phyloP scores from a whole-genome alignment of 108 stramenopile species.

The Cyclotella choctawhatcheeana region DNA sequence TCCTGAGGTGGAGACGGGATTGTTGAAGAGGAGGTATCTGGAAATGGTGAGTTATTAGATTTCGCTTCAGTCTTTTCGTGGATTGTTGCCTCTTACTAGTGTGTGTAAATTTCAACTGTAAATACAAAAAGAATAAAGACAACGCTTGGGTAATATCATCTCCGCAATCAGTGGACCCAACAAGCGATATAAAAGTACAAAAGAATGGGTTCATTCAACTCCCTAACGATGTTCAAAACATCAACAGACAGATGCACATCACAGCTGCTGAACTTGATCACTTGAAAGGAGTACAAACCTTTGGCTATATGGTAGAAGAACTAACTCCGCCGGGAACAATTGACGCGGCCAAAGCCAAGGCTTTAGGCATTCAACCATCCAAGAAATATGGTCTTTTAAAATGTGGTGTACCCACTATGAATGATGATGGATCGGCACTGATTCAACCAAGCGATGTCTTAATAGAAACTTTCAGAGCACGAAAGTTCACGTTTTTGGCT shows the following conservation, averaged over 20 bases:
- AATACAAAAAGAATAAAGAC: neutral
- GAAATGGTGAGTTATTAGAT: constrained; percentile 27
- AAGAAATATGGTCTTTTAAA: constrained; percentile 75
- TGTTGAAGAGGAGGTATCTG: constrained; percentile 27
- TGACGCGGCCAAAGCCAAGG: constrained; percentile 67
- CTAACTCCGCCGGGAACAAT: constrained; percentile 67
- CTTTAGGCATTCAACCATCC: constrained; percentile 63
- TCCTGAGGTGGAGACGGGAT: constrained; percentile 57
- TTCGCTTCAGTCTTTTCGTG: neutral
- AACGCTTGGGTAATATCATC: constrained; percentile 1
- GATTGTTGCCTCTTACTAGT: neutral
- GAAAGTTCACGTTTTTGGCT: constrained; percentile 75
- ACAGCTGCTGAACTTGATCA: constrained; percentile 82
- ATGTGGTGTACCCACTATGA: constrained; percentile 65
- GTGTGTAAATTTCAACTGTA: neutral
- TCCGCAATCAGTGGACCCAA: neutral
- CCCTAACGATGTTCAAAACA: constrained; percentile 33
- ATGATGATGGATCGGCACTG: constrained; percentile 58
- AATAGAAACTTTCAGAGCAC: constrained; percentile 40
- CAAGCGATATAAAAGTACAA: neutral
- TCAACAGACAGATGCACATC: constrained; percentile 51
- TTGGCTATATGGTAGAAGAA: constrained; percentile 84
- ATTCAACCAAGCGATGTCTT: constrained; percentile 73
- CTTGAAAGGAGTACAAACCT: constrained; percentile 73
- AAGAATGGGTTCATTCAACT: constrained; percentile 23